Evolutionary conservation across 2,329 filamentous ascomycete genomes (phyloP), one percentile per base, ranked within the genome.

Genomic region (Colletotrichum costaricense): DNA sequence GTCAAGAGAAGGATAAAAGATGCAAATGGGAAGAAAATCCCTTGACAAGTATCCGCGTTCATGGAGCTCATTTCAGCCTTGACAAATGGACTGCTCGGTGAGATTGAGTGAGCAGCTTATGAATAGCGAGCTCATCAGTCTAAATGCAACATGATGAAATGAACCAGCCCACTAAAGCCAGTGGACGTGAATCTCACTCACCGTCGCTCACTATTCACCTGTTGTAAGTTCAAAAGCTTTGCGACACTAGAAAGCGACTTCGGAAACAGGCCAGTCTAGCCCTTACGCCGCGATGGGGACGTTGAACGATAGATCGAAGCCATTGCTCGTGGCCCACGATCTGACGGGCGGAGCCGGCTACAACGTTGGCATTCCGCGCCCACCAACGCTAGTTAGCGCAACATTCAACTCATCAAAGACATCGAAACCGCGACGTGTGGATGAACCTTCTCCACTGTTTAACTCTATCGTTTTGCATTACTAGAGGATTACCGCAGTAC

Each of bases 301-400:
- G 38, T 28, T 49, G 8, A 30, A 55, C 59, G 52, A 56, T 35
- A 46, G 33, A 64, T 64, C 66, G 42, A 72, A 60, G 42, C 30
- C 26, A 49, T 24, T 42, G 49, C 14, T 33, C 22, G 54, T 42
- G 26, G 59, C 67, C 66, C 67, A 60, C 60, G 67, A 70, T 65
- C 60, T 56, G 35, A 42, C 67, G 67, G 71, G 71, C 60, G 69
- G 46, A 42, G 67, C 67, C 71, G 71, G 35, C 59, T 70, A 70
- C 67, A 52, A 70, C 70, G 38, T 54, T 49, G 42, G 5, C 42
- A 4, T 22, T 19, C 42, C 19, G 42, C 26, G 56, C 56, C 52
- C 58, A 12, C n/a, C 22, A 58, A 58, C 38, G 24, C 42, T 64
- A 60, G n/a, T 9, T 30, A 24, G 26, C 12, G 42, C 8, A 49